Evolutionary conservation across 108 stramenopile species (phyloP).

Genomic region (Skeletonema grethae): DNA sequence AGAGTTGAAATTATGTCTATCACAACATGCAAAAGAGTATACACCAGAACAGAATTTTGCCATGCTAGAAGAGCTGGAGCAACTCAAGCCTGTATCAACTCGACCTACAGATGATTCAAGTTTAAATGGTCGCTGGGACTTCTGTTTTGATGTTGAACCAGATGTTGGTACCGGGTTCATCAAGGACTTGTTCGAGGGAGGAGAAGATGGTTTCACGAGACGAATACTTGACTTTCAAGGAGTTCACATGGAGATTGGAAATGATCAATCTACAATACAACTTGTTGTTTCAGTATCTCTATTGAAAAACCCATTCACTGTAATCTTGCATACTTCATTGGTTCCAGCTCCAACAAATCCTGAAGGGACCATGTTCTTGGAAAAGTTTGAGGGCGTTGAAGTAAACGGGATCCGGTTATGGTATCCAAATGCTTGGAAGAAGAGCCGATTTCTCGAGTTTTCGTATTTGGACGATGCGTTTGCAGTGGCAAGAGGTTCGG

Average conservation of each 20-base stretch:
- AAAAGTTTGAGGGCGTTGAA: slow-evolving; percentile 6
- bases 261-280: not conserved
- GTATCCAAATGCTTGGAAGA: slow-evolving; percentile 9
- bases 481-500: not conserved
- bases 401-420: not conserved
- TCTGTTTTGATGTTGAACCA: slow-evolving; percentile 6
- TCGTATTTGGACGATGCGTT: slow-evolving; percentile 9
- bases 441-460: slow-evolving; percentile 3
- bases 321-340: slow-evolving; percentile 1
- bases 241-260: slow-evolving; percentile 10
- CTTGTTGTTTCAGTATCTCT: slow-evolving; percentile 5
- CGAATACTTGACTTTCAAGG: slow-evolving; percentile 3
- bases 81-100: not conserved
- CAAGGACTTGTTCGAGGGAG: slow-evolving; percentile 1
- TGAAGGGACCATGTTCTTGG: slow-evolving; percentile 3
- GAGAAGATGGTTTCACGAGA: not conserved
- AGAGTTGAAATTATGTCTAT: slow-evolving; percentile 5
- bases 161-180: slow-evolving; percentile 12
- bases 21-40: not conserved
- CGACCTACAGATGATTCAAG: slow-evolving; percentile 10
- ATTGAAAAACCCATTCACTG: not conserved
- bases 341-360: not conserved
- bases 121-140: slow-evolving; percentile 6
- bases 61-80: slow-evolving; percentile 4
- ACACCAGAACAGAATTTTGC: not conserved